Evolutionary conservation across 1,139 yeast species (phyloP), one percentile per base, ranked within the genome.

Genomic region (Scheffersomyces titani): DNA sequence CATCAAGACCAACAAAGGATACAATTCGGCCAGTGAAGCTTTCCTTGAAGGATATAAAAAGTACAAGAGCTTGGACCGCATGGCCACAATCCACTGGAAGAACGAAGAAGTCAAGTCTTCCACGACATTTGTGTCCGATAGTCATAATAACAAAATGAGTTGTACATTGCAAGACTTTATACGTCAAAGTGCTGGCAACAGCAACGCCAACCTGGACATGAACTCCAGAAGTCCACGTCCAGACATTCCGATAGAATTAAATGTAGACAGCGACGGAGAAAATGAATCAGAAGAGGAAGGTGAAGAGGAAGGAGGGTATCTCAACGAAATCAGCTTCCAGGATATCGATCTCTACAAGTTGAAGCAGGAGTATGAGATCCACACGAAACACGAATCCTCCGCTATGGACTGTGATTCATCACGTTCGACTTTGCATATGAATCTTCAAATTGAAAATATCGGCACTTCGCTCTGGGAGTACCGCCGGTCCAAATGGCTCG

Each of bases 401-500:
- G 24, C 49, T 19, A 46, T 22, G 49, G 49, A 46, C n/a, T 19
- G 49, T 19, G 49, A 13, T 5, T 61, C 61, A 18, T 59, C 66
- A 7, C 57, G 59, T 45, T 48, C 63, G 5, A 59, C 65, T 3
- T 51, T 56, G 13, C 55, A 51, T 21, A 50, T 19, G 24, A 46
- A 19, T 19, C 49, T 19, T 20, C 49, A 36, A 3, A 40, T 53
- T 16, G 53, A 46, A 3, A 60, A 63, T 24, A 65, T 77, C 4
- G 92, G 90, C 5, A 79, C 79, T 22, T 68, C 71, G 4, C 74
- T 88, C 22, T 89, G 92, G 93, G 80, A 81, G 54, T 72, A 75
- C 56, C 81, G 91, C 59, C 76, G 92, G 54, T 66, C 70, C 9
- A 78, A 83, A 54, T 89, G 96, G 96, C 68, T 81, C 30, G 70